phyloP scores from a whole-genome alignment of 2,329 filamentous ascomycete species.

The Elsinoe arachidis region DNA sequence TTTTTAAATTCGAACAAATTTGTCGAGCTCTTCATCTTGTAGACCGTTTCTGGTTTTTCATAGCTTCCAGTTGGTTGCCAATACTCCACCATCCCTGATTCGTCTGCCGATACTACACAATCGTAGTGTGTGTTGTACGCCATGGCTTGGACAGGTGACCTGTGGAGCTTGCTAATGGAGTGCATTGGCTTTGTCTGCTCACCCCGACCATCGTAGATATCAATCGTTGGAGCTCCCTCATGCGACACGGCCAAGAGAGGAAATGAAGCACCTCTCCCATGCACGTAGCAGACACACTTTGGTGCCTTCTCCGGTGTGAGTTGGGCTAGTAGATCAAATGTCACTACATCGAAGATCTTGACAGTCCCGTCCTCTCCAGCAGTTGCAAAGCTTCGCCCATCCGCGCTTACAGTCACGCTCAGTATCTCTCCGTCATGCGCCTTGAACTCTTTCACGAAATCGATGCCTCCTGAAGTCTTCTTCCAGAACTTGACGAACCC shows the following conservation, averaged over 20 bases:
- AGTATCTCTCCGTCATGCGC: conserved; percentile 80
- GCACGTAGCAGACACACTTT: conserved; percentile 83
- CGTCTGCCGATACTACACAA: conserved; percentile 84
- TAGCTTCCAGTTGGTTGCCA: conserved; percentile 75
- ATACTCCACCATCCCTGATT: conserved; percentile 92
- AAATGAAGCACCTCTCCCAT: conserved; percentile 75
- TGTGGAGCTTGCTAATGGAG: conserved; percentile 69
- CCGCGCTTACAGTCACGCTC: conserved; percentile 74
- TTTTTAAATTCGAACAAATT: conserved; percentile 97
- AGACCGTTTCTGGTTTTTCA: conserved; percentile 87
- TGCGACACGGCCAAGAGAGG: conserved; percentile 79
- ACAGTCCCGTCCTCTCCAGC: conserved; percentile 69
- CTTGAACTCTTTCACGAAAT: conserved; percentile 97
- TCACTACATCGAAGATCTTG: conserved; percentile 67
- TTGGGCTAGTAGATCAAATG: conserved; percentile 67
- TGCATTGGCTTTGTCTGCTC: conserved; percentile 70
- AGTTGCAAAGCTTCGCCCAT: conserved; percentile 89
- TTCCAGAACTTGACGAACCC: conserved; percentile 99
- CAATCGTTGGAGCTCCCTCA: conserved; percentile 60
- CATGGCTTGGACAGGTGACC: conserved; percentile 73
- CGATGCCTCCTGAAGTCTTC: conserved; percentile 79
- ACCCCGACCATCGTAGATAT: conserved; percentile 82
- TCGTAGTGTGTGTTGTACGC: conserved; percentile 81
- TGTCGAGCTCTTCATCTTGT: conserved; percentile 86
- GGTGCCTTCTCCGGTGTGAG: conserved; percentile 67